A percentile compares a stretch with the other conserved stretches of the same genome.
These are phyloP conservation scores for Fusarium subglutinans DNA, from an alignment of 2,329 filamentous ascomycete genomes.

Conservation along the genomic window DNA sequence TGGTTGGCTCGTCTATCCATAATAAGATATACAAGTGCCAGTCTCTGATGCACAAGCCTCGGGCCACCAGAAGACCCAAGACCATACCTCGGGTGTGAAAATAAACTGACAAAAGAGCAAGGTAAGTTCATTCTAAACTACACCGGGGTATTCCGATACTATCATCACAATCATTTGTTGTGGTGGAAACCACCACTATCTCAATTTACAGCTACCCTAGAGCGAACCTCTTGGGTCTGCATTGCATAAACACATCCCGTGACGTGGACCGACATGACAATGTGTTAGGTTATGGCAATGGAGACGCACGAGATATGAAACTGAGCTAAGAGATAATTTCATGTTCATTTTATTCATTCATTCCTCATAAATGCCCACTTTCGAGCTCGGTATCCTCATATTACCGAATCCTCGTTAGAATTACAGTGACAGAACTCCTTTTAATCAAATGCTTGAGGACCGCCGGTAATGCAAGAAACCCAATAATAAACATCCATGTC, in stretches of 20 bases:
- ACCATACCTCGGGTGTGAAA: not conserved
- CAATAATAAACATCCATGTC: not conserved
- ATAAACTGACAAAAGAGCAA: not conserved
- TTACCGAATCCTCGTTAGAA: not conserved
- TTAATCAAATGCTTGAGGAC: slow-evolving; percentile 7
- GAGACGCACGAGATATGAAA: not conserved
- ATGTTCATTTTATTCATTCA: slow-evolving; percentile 3
- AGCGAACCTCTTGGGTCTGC: too few relatives aligned
- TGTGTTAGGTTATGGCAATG: not conserved
- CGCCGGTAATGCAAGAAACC: slow-evolving; percentile 20
- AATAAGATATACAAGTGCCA: not conserved
- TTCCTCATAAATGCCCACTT: slow-evolving; percentile 30
- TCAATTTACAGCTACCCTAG: not conserved
- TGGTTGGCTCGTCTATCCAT: not conserved
- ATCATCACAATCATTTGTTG: not conserved
- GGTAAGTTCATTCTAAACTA: not conserved
- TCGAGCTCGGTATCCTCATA: slow-evolving; percentile 24
- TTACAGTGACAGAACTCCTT: slow-evolving; percentile 2
- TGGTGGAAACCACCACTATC: too few relatives aligned
- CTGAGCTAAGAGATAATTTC: too few relatives aligned
- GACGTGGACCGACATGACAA: not conserved
- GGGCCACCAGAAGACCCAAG: not conserved
- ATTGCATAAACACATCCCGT: not conserved
- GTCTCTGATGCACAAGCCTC: not conserved
- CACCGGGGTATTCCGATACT: not conserved